phyloP scores from a whole-genome alignment of 805 yeast species.

The Monosporozyma servazzii region DNA sequence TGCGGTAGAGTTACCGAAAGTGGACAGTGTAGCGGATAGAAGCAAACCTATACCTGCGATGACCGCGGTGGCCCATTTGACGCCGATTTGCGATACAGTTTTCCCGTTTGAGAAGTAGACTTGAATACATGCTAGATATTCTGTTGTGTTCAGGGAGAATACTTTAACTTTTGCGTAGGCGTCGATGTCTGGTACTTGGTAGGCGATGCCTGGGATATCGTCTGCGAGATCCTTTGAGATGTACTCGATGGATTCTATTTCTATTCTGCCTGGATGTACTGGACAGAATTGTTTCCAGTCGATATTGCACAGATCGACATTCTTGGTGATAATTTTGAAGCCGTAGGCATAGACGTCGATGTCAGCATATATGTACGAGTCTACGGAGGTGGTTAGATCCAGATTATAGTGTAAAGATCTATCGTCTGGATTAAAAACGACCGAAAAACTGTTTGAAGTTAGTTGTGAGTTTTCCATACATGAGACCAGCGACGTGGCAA shows the following conservation, averaged over 20 bases:
- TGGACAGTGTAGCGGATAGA: conserved; percentile 68
- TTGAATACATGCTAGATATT: conserved; percentile 64
- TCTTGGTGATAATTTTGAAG: conserved; percentile 51
- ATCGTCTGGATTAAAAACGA: conserved; percentile 65
- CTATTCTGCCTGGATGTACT: conserved; percentile 69
- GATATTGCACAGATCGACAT: conserved; percentile 52
- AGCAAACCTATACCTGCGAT: conserved; percentile 80
- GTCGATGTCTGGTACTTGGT: conserved; percentile 78
- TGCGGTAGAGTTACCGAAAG: conserved; percentile 83
- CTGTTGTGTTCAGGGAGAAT: conserved; percentile 29
- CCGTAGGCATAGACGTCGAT: conserved; percentile 86
- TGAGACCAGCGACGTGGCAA: conserved; percentile 73
- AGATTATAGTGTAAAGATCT: conserved; percentile 60
- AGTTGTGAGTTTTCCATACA: conserved; percentile 74
- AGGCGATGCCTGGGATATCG: conserved; percentile 78
- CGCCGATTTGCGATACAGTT: conserved; percentile 72
- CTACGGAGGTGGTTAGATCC: conserved; percentile 58
- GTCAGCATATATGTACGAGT: conserved; percentile 59
- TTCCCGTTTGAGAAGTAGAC: conserved; percentile 68
- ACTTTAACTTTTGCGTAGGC: conserved; percentile 58
- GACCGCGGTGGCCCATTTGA: conserved; percentile 91
- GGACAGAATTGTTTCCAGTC: conserved; percentile 90
- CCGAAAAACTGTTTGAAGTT: conserved; percentile 66
- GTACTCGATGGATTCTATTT: conserved; percentile 63
- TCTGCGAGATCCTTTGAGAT: conserved; percentile 42